Evolutionary conservation across 2,329 filamentous ascomycete genomes (phyloP).

Genomic region (Geosmithia flava): DNA sequence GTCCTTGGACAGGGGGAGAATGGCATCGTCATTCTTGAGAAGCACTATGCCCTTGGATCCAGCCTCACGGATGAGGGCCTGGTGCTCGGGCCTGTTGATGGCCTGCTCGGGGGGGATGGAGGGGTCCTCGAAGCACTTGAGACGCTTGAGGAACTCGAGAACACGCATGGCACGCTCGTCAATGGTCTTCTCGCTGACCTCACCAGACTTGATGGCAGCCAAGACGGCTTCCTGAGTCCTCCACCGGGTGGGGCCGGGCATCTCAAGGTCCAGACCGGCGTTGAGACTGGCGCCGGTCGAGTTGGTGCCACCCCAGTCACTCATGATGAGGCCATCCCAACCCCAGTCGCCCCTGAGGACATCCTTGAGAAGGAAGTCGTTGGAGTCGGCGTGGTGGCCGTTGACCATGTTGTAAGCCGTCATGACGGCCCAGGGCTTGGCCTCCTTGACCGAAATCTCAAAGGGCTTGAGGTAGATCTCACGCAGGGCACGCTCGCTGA

Average conservation of each 20-base stretch:
- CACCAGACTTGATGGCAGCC: constrained; percentile 34
- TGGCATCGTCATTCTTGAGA: constrained; percentile 46
- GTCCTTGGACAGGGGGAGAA: constrained; percentile 46
- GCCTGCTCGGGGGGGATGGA: constrained; percentile 44
- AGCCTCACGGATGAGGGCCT: constrained; percentile 45
- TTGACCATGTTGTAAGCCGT: constrained; percentile 34
- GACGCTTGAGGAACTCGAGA: constrained; percentile 46
- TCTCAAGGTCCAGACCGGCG: constrained; percentile 45
- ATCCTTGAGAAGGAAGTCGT: constrained; percentile 38
- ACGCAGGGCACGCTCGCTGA: constrained; percentile 16
- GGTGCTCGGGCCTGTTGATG: constrained; percentile 44
- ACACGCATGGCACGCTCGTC: constrained; percentile 48
- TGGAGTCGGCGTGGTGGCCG: constrained; percentile 33
- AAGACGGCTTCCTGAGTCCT: constrained; percentile 41
- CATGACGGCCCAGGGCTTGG: constrained; percentile 30
- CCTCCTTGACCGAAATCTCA: constrained; percentile 27
- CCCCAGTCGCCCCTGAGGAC: constrained; percentile 49
- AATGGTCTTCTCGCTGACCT: constrained; percentile 33
- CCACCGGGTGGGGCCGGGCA: constrained; percentile 43
- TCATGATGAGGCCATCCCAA: constrained; percentile 50
- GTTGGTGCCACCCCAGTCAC: constrained; percentile 47
- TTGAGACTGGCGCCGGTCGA: constrained; percentile 42
- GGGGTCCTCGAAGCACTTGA: constrained; percentile 46
- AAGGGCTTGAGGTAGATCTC: constrained; percentile 32
- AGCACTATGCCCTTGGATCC: constrained; percentile 51